Conservation (phyloP, 257 asterid genomes). For the Knoxia roxburghii region DNA sequence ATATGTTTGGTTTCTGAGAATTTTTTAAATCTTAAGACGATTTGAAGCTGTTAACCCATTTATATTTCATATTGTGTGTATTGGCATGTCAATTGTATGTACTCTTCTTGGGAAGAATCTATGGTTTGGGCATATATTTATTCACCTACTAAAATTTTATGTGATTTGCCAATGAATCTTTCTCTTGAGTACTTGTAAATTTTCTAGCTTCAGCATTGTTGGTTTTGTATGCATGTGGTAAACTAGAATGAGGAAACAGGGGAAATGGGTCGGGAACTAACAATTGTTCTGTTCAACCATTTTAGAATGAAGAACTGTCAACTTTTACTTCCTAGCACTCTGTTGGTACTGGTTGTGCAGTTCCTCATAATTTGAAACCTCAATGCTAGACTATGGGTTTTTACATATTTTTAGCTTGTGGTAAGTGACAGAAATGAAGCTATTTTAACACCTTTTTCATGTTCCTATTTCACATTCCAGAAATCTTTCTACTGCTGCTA, state of each 20-base stretch:
- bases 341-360: not conserved
- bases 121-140: not conserved
- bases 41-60: not conserved
- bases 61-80: not conserved
- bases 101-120: not conserved
- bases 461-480: slow-evolving; percentile 30
- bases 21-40: not conserved
- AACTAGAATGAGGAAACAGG: not conserved
- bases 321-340: not conserved
- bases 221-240: not conserved
- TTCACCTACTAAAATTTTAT: not conserved
- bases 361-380: not conserved
- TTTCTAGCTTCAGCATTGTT: not conserved
- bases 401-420: not conserved
- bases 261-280: not conserved
- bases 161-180: not conserved
- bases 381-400: not conserved
- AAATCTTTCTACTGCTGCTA: slow-evolving; percentile 88
- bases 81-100: not conserved
- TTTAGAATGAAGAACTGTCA: not conserved
- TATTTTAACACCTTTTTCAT: not conserved
- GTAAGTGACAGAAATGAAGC: not conserved
- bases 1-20: not conserved
- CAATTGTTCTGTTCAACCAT: not conserved
- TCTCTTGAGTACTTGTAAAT: not conserved